Base-by-base conservation (phyloP, 306 rosid species). In the Rosa persica region DNA sequence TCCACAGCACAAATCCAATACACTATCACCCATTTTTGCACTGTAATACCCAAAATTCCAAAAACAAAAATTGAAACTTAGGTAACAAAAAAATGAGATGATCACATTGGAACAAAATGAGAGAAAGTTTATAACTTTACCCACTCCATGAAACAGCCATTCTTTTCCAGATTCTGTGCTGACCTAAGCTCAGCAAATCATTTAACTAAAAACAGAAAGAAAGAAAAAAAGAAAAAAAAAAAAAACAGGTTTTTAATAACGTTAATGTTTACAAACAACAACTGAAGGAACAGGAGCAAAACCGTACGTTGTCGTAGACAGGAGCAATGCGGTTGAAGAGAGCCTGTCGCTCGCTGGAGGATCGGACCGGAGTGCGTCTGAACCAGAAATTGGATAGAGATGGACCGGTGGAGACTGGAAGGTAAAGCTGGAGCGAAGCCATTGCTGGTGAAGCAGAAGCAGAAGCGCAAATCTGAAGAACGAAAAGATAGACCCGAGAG, bases 1-100 rank as follows among this genome's bases (percentile, higher is more conserved):
- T 80, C 97, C 98, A 77, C 99, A 93, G 84, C 99, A 96, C 86
- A 91, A 81, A 84, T 96, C 99, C 86, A 96, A 83, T 48, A 85
- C 99, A 49, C 72, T 43, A 49, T 89, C 90, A 39, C 97, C 99
- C 72, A 64, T 23, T 78, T 95, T 93, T 1, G 88, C 92, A 62
- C 99, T 96, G 84, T 68, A 38, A 4, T 2, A 30, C 55, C 60
- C 69, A 83, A 61, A 51, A 78, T 73, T 79, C 36, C 36, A 2
- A 68, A 70, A 64, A 2, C 0, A 7, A 38, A 36, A 48, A 51
- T 15, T 8, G 23, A 5, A 70, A 61, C 9, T 54, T 19, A n/a
- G 47, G 12, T 0, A 7, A 42, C 36, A 38, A 12, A 57, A 77
- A 42, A 40, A 20, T 2, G 5, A 30, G 6, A 51, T 17, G 36